Evolutionary conservation across 306 rosid genomes (phyloP).

Genomic region (Urtica urens): DNA sequence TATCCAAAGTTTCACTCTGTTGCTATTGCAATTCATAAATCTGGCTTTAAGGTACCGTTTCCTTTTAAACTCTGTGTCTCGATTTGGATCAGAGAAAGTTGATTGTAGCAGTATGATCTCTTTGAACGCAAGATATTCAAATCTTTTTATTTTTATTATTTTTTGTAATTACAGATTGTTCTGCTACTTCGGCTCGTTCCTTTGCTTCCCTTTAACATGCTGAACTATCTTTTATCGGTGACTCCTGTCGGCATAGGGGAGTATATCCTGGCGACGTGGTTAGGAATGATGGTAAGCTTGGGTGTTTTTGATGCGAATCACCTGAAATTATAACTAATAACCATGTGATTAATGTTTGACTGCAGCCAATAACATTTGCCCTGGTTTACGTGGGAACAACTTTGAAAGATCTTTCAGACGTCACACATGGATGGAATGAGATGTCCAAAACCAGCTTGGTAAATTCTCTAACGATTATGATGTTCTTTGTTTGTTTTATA

Average conservation of each 20-base stretch:
- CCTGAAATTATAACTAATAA: constrained; percentile 2
- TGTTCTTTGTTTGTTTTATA: background rate
- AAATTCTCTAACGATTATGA: constrained; percentile 9
- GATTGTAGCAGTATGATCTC: background rate
- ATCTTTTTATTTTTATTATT: background rate
- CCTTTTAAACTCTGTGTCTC: background rate
- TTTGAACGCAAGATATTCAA: background rate
- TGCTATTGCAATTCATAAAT: constrained; percentile 28
- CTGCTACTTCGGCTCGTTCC: constrained; percentile 44
- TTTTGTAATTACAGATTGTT: constrained; percentile 25
- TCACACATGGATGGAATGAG: constrained; percentile 49
- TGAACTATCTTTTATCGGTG: constrained; percentile 46
- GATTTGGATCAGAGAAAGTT: no score
- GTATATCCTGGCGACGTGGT: constrained; percentile 44
- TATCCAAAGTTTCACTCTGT: constrained; percentile 34
- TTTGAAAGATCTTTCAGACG: constrained; percentile 46
- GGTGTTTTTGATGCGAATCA: no score
- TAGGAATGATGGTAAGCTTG: constrained; percentile 57
- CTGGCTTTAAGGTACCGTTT: constrained; percentile 31
- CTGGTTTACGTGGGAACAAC: constrained; percentile 49
- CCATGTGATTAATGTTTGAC: background rate
- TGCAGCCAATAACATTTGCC: constrained; percentile 48
- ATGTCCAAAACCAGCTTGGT: constrained; percentile 45
- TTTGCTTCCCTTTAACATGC: constrained; percentile 43
- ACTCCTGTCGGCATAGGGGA: constrained; percentile 37